phyloP scores from a whole-genome alignment of 208 protist genomes.

The Balamuthia mandrillaris region DNA sequence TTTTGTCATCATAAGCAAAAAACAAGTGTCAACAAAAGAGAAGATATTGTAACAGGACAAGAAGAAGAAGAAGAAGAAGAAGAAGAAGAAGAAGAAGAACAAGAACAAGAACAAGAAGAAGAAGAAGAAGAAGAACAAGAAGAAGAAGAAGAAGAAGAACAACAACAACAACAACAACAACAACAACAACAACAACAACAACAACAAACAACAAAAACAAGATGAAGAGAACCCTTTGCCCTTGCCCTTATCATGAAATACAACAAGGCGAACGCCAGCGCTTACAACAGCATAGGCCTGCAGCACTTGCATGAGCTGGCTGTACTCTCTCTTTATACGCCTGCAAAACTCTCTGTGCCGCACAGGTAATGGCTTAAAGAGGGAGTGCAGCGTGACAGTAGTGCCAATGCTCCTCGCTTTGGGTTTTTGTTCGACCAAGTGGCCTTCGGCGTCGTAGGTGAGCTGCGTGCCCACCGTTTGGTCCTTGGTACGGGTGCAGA shows the following conservation, averaged over 20 bases:
- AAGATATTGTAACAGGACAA: too few species aligned
- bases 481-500: conserved; percentile 12
- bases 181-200: too few species aligned
- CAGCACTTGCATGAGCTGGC: conserved; percentile 50
- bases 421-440: neutral
- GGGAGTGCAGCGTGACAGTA: conserved; percentile 69
- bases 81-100: neutral
- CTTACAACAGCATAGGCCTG: conserved; percentile 66
- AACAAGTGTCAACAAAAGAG: too few species aligned
- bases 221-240: neutral
- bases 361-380: conserved; percentile 71
- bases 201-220: too few species aligned
- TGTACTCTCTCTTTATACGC: conserved; percentile 71
- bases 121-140: too few species aligned
- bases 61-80: neutral
- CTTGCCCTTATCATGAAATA: conserved; percentile 29
- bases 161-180: too few species aligned
- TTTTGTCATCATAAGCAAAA: neutral
- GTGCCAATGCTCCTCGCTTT: conserved; percentile 68
- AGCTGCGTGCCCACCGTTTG: conserved; percentile 17
- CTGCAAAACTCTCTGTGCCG: conserved; percentile 77
- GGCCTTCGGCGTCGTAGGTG: conserved; percentile 6
- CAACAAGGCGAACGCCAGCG: neutral
- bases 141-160: too few species aligned
- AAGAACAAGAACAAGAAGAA: too few species aligned